These are phyloP conservation scores for Omphalotus guepiniiformis DNA, from an alignment of 768 basidiomycete genomes.

Conservation along the genomic window DNA sequence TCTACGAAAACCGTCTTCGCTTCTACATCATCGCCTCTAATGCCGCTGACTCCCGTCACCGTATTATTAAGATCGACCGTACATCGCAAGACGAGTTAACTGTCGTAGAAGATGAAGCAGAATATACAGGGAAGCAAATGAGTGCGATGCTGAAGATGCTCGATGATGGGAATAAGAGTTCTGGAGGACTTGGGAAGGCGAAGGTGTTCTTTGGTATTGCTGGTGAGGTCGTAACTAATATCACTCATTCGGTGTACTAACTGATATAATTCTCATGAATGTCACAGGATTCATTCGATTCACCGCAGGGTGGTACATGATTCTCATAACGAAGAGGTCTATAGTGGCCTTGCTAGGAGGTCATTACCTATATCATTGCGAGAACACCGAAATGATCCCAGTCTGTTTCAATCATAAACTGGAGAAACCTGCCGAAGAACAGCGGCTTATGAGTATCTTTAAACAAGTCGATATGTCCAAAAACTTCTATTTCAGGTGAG, in stretches of 20 bases:
- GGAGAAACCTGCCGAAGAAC: slow-evolving; percentile 86
- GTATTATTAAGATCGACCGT: slow-evolving; percentile 91
- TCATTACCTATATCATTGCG: slow-evolving; percentile 95
- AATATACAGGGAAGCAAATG: slow-evolving; percentile 89
- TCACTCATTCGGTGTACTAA: not conserved
- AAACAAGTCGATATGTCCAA: slow-evolving; percentile 98
- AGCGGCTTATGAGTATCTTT: slow-evolving; percentile 84
- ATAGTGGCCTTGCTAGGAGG: slow-evolving; percentile 93
- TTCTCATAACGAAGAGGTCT: slow-evolving; percentile 84
- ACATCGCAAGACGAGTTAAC: slow-evolving; percentile 70
- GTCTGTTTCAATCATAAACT: slow-evolving; percentile 76
- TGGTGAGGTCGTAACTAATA: slow-evolving; percentile 37
- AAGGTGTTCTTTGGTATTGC: slow-evolving; percentile 81
- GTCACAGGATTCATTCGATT: slow-evolving; percentile 83
- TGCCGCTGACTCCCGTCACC: slow-evolving; percentile 80
- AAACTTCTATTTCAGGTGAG: slow-evolving; percentile 96
- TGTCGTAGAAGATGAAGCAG: slow-evolving; percentile 82
- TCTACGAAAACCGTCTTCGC: slow-evolving; percentile 89
- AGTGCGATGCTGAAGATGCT: slow-evolving; percentile 90
- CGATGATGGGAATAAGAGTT: slow-evolving; percentile 87
- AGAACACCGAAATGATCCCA: slow-evolving; percentile 80
- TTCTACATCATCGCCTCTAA: slow-evolving; percentile 94
- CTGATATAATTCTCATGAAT: not conserved
- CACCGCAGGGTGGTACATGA: slow-evolving; percentile 95
- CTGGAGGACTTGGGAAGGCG: slow-evolving; percentile 81